Conservation (phyloP, 164 flowering plant species). For the Magnolia kwangsiensis region DNA sequence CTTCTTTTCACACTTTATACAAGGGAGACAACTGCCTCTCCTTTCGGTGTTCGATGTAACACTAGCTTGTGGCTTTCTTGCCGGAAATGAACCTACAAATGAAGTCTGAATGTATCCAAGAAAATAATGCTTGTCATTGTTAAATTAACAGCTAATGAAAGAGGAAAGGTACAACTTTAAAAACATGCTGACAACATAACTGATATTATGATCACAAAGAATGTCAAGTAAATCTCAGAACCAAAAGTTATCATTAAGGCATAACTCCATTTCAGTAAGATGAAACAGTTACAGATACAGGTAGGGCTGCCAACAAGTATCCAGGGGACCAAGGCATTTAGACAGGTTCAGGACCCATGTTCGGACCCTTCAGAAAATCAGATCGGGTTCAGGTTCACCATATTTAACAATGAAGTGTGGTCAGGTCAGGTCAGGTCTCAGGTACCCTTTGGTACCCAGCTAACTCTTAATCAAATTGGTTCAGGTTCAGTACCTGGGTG, state of each 20-base stretch:
- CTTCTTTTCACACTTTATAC: slow-evolving; percentile 65
- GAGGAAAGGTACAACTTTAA: background rate
- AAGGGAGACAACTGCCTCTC: slow-evolving; percentile 26
- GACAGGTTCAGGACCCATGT: too few relatives aligned
- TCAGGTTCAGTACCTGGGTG: too few relatives aligned
- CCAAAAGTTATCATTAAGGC: background rate
- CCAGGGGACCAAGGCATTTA: too few relatives aligned
- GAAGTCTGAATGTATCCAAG: slow-evolving; percentile 31
- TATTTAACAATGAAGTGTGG: too few relatives aligned
- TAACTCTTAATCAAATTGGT: too few relatives aligned
- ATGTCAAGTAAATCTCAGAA: background rate
- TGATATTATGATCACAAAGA: background rate
- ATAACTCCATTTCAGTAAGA: background rate
- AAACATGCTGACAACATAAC: background rate
- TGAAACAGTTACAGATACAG: background rate
- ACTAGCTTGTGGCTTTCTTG: slow-evolving; percentile 23
- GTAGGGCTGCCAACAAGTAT: background rate
- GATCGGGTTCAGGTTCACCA: too few relatives aligned
- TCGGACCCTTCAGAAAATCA: too few relatives aligned
- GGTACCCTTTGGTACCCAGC: too few relatives aligned
- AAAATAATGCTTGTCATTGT: background rate
- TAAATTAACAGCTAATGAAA: background rate
- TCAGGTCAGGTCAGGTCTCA: too few relatives aligned
- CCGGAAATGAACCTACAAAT: slow-evolving; percentile 42
- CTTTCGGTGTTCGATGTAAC: slow-evolving; percentile 21